A percentile compares a stretch with the other conserved stretches of the same genome.
phyloP scores from a whole-genome alignment of 768 basidiomycete species.

The Inosperma sp. region DNA sequence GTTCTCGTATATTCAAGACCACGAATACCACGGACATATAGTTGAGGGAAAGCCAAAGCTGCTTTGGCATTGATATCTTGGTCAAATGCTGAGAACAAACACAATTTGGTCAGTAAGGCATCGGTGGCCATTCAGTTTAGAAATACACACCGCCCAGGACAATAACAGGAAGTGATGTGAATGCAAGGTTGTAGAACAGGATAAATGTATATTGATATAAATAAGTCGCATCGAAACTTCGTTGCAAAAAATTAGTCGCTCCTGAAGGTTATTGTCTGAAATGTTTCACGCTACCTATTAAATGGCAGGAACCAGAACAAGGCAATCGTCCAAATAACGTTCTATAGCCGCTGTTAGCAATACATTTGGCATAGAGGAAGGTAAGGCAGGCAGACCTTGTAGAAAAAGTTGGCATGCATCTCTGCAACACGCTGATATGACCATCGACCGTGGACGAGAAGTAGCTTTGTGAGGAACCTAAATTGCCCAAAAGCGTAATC shows the following conservation, averaged over 20 bases:
- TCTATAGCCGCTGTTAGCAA: constrained; percentile 39
- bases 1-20: constrained; percentile 88
- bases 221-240: constrained; percentile 90
- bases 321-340: constrained; percentile 88
- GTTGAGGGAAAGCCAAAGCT: constrained; percentile 86
- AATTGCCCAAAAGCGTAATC: constrained; percentile 99
- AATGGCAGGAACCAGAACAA: constrained; percentile 93
- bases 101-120: neutral
- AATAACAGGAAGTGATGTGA: constrained; percentile 91
- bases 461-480: constrained; percentile 83
- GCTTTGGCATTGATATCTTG: constrained; percentile 91
- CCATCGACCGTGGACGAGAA: constrained; percentile 95
- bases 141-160: constrained; percentile 69
- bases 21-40: constrained; percentile 93
- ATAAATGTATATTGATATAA: constrained; percentile 94
- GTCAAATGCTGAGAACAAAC: constrained; percentile 65
- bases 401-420: constrained; percentile 98
- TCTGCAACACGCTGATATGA: constrained; percentile 94
- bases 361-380: neutral
- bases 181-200: constrained; percentile 84
- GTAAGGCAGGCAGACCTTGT: constrained; percentile 61
- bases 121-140: neutral
- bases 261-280: constrained; percentile 3
- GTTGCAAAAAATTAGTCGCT: constrained; percentile 20
- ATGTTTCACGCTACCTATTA: constrained; percentile 56